Conservation (phyloP, 192 early-diverging fungal genomes). For the Coemansia sp. region DNA sequence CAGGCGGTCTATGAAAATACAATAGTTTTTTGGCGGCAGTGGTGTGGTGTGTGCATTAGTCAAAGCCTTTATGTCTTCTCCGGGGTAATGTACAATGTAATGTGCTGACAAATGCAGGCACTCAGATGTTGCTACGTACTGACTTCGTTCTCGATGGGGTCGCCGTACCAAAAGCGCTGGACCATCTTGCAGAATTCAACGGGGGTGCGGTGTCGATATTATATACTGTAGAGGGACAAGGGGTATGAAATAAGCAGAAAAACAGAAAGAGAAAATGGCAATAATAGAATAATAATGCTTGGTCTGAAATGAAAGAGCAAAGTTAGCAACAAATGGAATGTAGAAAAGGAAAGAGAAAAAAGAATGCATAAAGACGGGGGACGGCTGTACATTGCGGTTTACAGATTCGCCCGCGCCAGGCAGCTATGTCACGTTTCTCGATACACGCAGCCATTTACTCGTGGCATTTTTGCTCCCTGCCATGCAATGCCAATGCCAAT, state of each 20-base stretch:
- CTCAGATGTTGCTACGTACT: conserved; percentile 42
- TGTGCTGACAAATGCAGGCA: no score
- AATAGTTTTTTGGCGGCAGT: no score
- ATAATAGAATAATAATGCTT: no score
- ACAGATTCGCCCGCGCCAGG: not conserved
- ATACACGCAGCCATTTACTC: no score
- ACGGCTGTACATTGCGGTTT: not conserved
- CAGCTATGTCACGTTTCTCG: no score
- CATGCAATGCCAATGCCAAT: no score
- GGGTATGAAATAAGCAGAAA: not conserved
- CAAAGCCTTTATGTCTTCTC: no score
- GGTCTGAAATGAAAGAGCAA: not conserved
- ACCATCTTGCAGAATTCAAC: conserved; percentile 49
- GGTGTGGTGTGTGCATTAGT: no score
- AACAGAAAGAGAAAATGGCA: not conserved
- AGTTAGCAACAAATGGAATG: not conserved
- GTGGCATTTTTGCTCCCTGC: no score
- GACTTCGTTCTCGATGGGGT: conserved; percentile 49
- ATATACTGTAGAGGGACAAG: no score
- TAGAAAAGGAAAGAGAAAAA: not conserved
- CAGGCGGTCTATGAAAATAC: conserved; percentile 62
- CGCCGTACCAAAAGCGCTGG: conserved; percentile 47
- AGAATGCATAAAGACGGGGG: not conserved
- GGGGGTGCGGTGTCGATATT: no score
- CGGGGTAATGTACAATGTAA: no score